Evolutionary conservation across 164 flowering plant genomes (phyloP).

Genomic region (Liquidambar formosana): DNA sequence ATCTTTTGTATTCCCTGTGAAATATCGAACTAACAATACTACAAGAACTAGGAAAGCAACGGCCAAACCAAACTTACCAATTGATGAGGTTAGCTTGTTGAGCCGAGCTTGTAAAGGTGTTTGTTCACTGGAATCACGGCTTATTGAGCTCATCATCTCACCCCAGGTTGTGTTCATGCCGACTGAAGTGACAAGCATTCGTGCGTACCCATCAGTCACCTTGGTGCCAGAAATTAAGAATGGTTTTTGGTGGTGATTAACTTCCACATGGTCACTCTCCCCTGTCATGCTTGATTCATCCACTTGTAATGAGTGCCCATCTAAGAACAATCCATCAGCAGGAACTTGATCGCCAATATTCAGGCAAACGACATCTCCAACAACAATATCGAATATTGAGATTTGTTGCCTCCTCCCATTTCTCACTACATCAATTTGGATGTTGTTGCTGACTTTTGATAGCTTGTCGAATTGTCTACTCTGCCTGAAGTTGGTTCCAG

Average conservation of each 20-base stretch:
- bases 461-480: conserved; percentile 15
- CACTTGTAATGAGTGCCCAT: conserved; percentile 16
- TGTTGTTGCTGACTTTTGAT: conserved; percentile 11
- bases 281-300: conserved; percentile 31
- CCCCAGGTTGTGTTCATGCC: conserved; percentile 37
- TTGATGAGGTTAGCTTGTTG: too few relatives aligned
- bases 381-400: conserved; percentile 17
- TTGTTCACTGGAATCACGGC: too few relatives aligned
- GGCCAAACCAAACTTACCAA: too few relatives aligned
- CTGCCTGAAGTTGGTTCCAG: conserved; percentile 11
- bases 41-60: too few relatives aligned
- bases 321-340: conserved; percentile 16
- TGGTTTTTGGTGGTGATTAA: conserved; percentile 6
- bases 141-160: conserved; percentile 1
- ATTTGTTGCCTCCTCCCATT: conserved; percentile 15
- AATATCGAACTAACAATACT: too few relatives aligned
- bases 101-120: too few relatives aligned
- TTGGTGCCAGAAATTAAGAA: conserved; percentile 21
- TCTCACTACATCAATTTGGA: conserved; percentile 15
- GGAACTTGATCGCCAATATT: conserved; percentile 23
- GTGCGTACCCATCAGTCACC: conserved; percentile 25
- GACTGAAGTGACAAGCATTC: conserved; percentile 29
- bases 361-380: conserved; percentile 18
- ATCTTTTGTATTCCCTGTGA: too few relatives aligned
- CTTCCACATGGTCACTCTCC: conserved; percentile 31